These are phyloP conservation scores for Anacardium occidentale DNA, from an alignment of 345 rosid genomes.

Conservation along the genomic window DNA sequence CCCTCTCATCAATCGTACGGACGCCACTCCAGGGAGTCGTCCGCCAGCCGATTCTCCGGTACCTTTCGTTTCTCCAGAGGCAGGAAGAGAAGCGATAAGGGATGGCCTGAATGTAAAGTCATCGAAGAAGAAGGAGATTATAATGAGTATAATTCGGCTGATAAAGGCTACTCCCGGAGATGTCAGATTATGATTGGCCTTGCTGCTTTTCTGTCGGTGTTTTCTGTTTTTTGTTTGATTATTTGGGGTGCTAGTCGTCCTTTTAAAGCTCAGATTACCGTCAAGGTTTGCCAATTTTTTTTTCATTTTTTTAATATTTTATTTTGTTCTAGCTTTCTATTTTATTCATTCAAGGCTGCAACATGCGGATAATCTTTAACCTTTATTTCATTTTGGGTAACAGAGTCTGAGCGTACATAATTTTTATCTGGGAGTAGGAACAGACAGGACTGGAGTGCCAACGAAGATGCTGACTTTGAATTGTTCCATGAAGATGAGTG, in stretches of 20 bases:
- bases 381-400: not conserved
- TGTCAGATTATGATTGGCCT: conserved; percentile 56
- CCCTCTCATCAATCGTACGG: conserved; percentile 74
- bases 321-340: no score
- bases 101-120: conserved; percentile 69
- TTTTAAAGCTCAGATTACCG: conserved; percentile 49
- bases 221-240: conserved; percentile 67
- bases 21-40: conserved; percentile 59
- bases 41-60: conserved; percentile 65
- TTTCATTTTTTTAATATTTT: not conserved
- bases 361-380: no score
- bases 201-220: conserved; percentile 43
- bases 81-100: conserved; percentile 55
- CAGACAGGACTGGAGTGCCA: conserved; percentile 74
- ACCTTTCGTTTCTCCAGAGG: conserved; percentile 45
- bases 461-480: conserved; percentile 68
- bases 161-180: conserved; percentile 42
- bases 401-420: conserved; percentile 62
- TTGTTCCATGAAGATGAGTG: conserved; percentile 55
- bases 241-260: conserved; percentile 84
- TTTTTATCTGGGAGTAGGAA: conserved; percentile 72
- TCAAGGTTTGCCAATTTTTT: conserved; percentile 42
- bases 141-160: conserved; percentile 39
- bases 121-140: conserved; percentile 65
- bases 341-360: no score